Evolutionary conservation across 2,329 filamentous ascomycete genomes (phyloP).

Genomic region (Dactylellina drechsleri): DNA sequence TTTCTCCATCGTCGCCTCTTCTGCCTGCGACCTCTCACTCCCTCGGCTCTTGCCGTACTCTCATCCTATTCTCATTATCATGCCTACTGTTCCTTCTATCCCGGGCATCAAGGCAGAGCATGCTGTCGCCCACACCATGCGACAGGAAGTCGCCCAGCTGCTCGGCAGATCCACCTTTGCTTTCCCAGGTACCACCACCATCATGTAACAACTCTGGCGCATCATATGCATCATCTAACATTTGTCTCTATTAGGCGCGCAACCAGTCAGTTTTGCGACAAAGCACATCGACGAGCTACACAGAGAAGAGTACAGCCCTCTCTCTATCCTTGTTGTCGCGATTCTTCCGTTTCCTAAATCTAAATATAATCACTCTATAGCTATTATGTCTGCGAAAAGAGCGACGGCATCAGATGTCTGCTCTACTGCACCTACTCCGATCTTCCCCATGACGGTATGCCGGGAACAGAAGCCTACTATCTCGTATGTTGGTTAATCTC

Average conservation of each 20-base stretch:
- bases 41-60: neutral
- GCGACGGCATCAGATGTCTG: constrained; percentile 94
- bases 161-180: constrained; percentile 74
- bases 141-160: constrained; percentile 77
- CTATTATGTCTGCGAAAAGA: constrained; percentile 99
- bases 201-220: neutral
- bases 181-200: constrained; percentile 73
- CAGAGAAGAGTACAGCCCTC: constrained; percentile 72
- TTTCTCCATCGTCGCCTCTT: neutral
- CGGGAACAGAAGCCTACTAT: constrained; percentile 77
- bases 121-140: constrained; percentile 72
- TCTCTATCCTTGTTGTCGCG: neutral
- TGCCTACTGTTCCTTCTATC: constrained; percentile 61
- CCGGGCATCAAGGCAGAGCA: constrained; percentile 74
- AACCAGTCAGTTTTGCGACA: constrained; percentile 90
- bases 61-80: constrained; percentile 1
- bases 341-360: neutral
- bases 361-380: constrained; percentile 61
- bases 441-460: constrained; percentile 60
- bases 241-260: constrained; percentile 68
- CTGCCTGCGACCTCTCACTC: neutral
- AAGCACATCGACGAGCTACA: constrained; percentile 84
- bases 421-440: constrained; percentile 81
- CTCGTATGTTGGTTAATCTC: constrained; percentile 63
- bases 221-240: constrained; percentile 1